Percentiles rank a stretch among this genome's conserved stretches.
Evolutionary conservation across 352 stramenopile species (phyloP).

Genomic region (Phytopythium litorale): DNA sequence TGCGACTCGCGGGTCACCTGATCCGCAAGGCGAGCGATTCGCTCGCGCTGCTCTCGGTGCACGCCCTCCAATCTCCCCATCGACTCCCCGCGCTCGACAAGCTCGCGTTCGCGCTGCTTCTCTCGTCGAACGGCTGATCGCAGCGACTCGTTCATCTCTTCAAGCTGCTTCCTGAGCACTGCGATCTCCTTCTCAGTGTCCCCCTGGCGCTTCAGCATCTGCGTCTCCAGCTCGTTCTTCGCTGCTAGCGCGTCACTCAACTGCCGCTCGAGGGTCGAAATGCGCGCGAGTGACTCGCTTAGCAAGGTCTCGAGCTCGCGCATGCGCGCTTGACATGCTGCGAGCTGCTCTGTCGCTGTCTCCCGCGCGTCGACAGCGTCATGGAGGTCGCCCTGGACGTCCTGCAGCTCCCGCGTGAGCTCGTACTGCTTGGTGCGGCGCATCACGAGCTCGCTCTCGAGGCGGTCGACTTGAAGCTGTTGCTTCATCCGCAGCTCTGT

Average conservation of each 20-base stretch:
- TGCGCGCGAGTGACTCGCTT: conserved; percentile 47
- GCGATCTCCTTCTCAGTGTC: conserved; percentile 24
- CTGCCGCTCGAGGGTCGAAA: neutral
- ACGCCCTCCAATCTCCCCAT: conserved; percentile 30
- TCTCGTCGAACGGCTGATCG: conserved; percentile 21
- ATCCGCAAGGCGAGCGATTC: conserved; percentile 45
- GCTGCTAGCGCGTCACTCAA: neutral
- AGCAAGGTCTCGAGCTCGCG: conserved; percentile 57
- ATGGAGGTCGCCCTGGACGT: conserved; percentile 50
- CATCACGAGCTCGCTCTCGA: conserved; percentile 68
- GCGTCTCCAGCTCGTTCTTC: conserved; percentile 36
- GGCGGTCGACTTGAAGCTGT: conserved; percentile 59
- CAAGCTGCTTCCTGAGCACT: conserved; percentile 35
- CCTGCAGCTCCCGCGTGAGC: conserved; percentile 65
- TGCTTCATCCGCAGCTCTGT: conserved; percentile 31
- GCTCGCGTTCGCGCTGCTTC: conserved; percentile 38
- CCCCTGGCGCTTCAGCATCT: conserved; percentile 13
- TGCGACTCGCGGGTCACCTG: conserved; percentile 52
- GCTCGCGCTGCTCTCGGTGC: conserved; percentile 44
- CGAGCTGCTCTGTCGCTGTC: conserved; percentile 37
- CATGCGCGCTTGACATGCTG: conserved; percentile 47
- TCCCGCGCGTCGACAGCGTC: conserved; percentile 29
- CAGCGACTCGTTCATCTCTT: conserved; percentile 40
- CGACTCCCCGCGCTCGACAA: conserved; percentile 32
- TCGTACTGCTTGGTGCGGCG: conserved; percentile 78